Base-by-base conservation (phyloP, 2,329 filamentous ascomycete species). In the Fusarium protoensiforme region DNA sequence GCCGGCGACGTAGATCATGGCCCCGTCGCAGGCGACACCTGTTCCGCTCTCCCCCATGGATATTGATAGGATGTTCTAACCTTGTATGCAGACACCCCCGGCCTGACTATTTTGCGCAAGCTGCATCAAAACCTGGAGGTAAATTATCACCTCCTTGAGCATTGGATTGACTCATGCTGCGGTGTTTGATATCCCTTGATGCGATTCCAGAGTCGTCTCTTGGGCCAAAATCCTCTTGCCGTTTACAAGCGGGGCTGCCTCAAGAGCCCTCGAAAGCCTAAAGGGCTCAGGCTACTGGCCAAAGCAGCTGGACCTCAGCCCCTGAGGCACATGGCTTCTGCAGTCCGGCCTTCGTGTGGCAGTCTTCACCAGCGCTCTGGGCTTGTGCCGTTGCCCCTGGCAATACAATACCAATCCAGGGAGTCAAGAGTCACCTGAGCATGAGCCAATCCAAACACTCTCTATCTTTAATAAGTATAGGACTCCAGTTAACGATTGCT, bases 381-480 rank as follows among this genome's bases (percentile, higher is more conserved):
- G 24, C 24, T 24, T 24, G 24, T 24, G 24, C 53, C 53, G 53
- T 57, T 57, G 33, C 53, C 29, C 29, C 38, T 57, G 38, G 53
- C 31, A 57, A 57, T 35, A 38, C 31, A 36, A 57, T 57, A 35
- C 53, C 53, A 57, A 27, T 57, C 53, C 53, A 57, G 53, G 35
- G 16, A 18, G 35, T 57, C 53, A 57, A 38, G 53, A 35, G 53
- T 58, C 54, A 38, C 54, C 54, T 41, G 22, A 58, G 35, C 54
- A 41, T 58, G 54, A 58, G 54, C 54, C 22, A 39, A 58, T 58
- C 54, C 54, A 58, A 58, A 39, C 54, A 41, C 56, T 59, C 56
- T 39, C 56, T 59, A 59, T 31, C 35, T 59, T 59, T 41, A 59
- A 59, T 41, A 38, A 59, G 56, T 59, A 59, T 59, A 59, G 56